Evolutionary conservation across 768 basidiomycete genomes (phyloP).

Genomic region (Phaffia tasmanica): DNA sequence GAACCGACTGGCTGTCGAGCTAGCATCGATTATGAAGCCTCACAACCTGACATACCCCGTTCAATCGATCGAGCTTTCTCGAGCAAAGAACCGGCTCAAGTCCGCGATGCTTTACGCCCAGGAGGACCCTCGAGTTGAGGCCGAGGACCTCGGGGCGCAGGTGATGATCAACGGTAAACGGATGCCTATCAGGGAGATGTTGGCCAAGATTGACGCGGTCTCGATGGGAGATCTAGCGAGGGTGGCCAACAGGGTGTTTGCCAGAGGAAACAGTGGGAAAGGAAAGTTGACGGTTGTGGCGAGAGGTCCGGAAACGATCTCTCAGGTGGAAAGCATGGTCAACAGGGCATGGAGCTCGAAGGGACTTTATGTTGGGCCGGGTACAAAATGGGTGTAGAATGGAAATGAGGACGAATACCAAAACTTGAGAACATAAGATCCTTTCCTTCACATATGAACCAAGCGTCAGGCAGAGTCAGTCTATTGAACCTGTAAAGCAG

Average conservation of each 20-base stretch:
- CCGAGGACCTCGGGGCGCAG: constrained; percentile 22
- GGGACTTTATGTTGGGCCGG: constrained; percentile 19
- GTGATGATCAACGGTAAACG: constrained; percentile 18
- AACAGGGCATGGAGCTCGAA: constrained; percentile 21
- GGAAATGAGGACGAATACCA: too few relatives aligned
- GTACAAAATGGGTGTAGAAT: too few relatives aligned
- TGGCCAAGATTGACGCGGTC: constrained; percentile 16
- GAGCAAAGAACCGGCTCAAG: constrained; percentile 24
- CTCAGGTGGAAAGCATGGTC: constrained; percentile 13
- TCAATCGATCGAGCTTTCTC: constrained; percentile 20
- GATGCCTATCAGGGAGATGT: constrained; percentile 22
- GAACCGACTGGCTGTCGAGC: constrained; percentile 22
- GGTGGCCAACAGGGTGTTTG: constrained; percentile 22
- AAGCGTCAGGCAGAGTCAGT: too few relatives aligned
- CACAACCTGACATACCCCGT: constrained; percentile 21
- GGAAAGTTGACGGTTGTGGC: constrained; percentile 25
- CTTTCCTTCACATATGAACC: too few relatives aligned
- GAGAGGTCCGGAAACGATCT: constrained; percentile 14
- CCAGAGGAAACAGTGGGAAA: constrained; percentile 7
- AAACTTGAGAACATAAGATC: too few relatives aligned
- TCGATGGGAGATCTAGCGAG: constrained; percentile 24
- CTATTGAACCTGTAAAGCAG: too few relatives aligned
- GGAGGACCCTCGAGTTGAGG: constrained; percentile 19
- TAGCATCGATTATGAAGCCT: constrained; percentile 19
- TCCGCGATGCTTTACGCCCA: constrained; percentile 21